Evolutionary conservation across 2,329 filamentous ascomycete genomes (phyloP).

Genomic region (Aureobasidium musti): DNA sequence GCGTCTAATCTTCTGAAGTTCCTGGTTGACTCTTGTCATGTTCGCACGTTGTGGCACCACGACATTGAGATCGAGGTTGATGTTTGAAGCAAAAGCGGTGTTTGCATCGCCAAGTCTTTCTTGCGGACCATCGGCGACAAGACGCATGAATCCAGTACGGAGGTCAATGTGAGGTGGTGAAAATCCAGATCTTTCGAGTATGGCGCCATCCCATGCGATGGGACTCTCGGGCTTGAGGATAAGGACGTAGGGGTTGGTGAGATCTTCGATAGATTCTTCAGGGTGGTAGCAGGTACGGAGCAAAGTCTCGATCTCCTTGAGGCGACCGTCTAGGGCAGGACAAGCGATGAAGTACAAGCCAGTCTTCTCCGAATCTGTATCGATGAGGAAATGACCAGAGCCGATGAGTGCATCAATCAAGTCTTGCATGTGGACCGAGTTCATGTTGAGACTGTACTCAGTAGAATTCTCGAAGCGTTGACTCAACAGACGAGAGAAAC

Average conservation of each 20-base stretch:
- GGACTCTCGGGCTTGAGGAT: constrained; percentile 79
- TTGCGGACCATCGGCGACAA: constrained; percentile 86
- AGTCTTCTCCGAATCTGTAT: constrained; percentile 65
- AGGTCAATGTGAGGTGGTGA: constrained; percentile 80
- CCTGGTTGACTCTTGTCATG: constrained; percentile 84
- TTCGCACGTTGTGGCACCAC: constrained; percentile 92
- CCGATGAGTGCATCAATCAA: constrained; percentile 79
- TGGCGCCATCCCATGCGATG: constrained; percentile 76
- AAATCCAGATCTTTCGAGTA: constrained; percentile 67
- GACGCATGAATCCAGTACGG: constrained; percentile 79
- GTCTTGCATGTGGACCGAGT: constrained; percentile 67
- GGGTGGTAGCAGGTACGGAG: constrained; percentile 76
- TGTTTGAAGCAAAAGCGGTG: constrained; percentile 73
- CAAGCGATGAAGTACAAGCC: constrained; percentile 82
- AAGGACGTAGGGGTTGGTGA: constrained; percentile 78
- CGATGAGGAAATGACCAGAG: constrained; percentile 84
- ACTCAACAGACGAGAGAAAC: constrained; percentile 86
- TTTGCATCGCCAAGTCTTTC: constrained; percentile 77
- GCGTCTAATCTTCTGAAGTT: constrained; percentile 90
- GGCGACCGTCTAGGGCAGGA: constrained; percentile 70
- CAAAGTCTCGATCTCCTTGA: constrained; percentile 81
- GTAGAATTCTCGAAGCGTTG: constrained; percentile 96
- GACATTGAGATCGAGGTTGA: constrained; percentile 82
- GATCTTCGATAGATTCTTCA: constrained; percentile 69
- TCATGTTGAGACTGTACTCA: constrained; percentile 83